Evolutionary conservation across 2,329 filamentous ascomycete genomes (phyloP), one percentile per base, ranked within the genome.

Genomic region (Botrytis tulipae): DNA sequence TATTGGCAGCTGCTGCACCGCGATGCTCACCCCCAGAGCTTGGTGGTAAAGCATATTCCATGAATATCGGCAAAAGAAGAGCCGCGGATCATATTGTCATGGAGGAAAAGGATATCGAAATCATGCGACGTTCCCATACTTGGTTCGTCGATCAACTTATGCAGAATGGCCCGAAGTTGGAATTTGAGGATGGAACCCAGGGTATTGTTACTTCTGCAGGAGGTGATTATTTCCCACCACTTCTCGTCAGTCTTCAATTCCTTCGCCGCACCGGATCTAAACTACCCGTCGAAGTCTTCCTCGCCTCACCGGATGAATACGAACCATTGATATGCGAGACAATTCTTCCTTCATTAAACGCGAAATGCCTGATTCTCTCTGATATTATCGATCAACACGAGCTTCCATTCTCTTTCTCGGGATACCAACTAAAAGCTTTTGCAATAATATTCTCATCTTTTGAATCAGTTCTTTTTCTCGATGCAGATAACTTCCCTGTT

Each of bases 391-490:
- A 70, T 42, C 59, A 59, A 44, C 14, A 73, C 25, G 29, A 29
- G 25, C 59, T 70, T 10, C 46, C 66, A 37, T 78, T 87, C 7
- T 82, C 82, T 2, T 78, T 80, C 8, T 76, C 81, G 4, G 37
- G 54, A 35, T 71, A 73, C 46, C 46, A 71, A 35, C 82, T 86
- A 63, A 78, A 81, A 37, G 82, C 82, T 51, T 87, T 84, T 77
- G 82, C 85, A 3, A 84, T 87, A 77, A 78, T 87, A 6, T 85
- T 86, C 76, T 86, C 84, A 20, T 84, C 84, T 0, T 87, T 87
- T 72, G 82, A 85, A 74, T 81, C 85, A 40, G 81, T 87, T n/a
- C 80, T 87, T 8, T 86, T 85, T 76, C 78, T 87, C 18, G 85
- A 87, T 73, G 84, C 84, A 5, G 85, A 86, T 71, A 82, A 82